A percentile compares a stretch with the other conserved stretches of the same genome.
These are phyloP conservation scores for Aspergillus sp. DNA, from an alignment of 2,329 filamentous ascomycete genomes.

Conservation along the genomic window DNA sequence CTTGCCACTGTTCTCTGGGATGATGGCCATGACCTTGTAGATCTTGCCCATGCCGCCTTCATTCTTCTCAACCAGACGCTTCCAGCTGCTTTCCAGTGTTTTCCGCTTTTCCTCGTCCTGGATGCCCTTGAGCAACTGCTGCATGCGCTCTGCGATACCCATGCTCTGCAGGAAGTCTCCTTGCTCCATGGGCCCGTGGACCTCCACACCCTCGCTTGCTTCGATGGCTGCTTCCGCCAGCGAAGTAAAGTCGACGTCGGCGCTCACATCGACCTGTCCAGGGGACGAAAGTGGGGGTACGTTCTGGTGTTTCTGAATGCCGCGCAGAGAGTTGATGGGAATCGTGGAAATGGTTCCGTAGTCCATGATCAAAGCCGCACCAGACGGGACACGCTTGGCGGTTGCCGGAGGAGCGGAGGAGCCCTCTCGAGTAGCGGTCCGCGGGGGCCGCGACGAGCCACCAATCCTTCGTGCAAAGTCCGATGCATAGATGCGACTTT, in stretches of 20 bases:
- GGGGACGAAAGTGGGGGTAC: constrained; percentile 79
- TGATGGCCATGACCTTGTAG: constrained; percentile 88
- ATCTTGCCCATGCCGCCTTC: constrained; percentile 88
- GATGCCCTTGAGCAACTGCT: constrained; percentile 59
- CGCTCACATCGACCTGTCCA: constrained; percentile 82
- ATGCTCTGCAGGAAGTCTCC: constrained; percentile 74
- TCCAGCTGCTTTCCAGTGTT: constrained; percentile 72
- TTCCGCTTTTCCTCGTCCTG: constrained; percentile 53
- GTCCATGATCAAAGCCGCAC: constrained; percentile 92
- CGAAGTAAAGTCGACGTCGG: constrained; percentile 89
- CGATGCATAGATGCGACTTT: constrained; percentile 74
- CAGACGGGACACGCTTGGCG: constrained; percentile 64
- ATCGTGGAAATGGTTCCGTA: constrained; percentile 80
- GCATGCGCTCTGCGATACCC: constrained; percentile 78
- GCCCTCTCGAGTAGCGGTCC: constrained; percentile 17
- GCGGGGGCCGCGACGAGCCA: constrained; percentile 51
- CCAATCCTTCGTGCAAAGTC: constrained; percentile 86
- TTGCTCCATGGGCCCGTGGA: constrained; percentile 89
- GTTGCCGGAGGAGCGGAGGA: constrained; percentile 30
- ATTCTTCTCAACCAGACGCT: constrained; percentile 77
- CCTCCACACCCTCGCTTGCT: constrained; percentile 78
- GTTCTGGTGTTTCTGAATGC: constrained; percentile 73
- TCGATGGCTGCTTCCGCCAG: constrained; percentile 77
- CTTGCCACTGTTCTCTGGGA: constrained; percentile 74
- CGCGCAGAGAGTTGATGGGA: constrained; percentile 84